Base-by-base conservation (phyloP, 2,329 filamentous ascomycete genomes). In the Hypoxylon sp. region DNA sequence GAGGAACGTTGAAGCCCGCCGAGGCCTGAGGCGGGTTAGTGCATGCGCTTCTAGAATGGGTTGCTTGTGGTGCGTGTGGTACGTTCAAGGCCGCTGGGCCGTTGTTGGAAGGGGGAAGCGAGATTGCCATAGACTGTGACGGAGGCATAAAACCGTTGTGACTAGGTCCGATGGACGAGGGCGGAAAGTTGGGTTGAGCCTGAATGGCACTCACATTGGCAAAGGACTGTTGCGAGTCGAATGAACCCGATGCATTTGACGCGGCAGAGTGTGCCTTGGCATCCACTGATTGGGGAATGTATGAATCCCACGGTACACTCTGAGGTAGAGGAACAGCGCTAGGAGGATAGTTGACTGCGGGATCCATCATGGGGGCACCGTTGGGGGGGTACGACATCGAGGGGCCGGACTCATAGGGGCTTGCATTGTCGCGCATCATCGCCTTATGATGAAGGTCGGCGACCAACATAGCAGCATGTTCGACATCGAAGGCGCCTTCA, bases 381-480 rank as follows among this genome's bases (percentile, higher is more conserved):
- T 89, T 90, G 71, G 93, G 89, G 66, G 93, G 90, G 79, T 93
- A 95, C 72, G 91, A 85, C 80, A 92, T 90, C 77, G 89, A 87
- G 33, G 86, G 82, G 78, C 81, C 84, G 70, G 85, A 82, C 70
- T 89, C 88, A 76, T 85, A 90, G 55, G 86, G 84, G 74, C 84
- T 85, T 69, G 83, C 85, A 72, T 85, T 86, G 67, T 82, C 82
- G 64, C 88, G 87, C 82, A 89, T 93, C 76, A 95, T 95, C 77
- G 87, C 95, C 85, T 98, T 98, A 85, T 98, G 94, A 83, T 97
- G 95, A 79, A 98, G 92, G 83, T 98, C 95, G 79, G 95, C 96
- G 85, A 99, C 97, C 81, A 99, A 89, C 94, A 98, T 98, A 75
- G 96, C 96, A 75, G 96, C 96, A 76, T 95, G 94, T 86, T 99